Conservation (phyloP, 257 asterid species). For the Nicotiana knightiana region DNA sequence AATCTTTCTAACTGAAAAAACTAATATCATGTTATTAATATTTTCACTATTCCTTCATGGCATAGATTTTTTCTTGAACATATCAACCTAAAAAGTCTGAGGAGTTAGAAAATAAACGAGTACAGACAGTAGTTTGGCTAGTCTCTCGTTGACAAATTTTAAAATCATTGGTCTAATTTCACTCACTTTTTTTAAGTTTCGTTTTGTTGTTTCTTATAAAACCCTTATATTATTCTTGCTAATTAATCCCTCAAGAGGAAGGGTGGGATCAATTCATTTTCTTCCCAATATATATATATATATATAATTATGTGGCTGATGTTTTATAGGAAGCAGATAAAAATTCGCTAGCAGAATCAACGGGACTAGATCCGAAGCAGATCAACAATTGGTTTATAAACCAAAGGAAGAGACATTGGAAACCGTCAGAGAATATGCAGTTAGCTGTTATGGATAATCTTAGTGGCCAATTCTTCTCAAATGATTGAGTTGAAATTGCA, state of each 20-base stretch:
- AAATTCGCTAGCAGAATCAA: constrained; percentile 53
- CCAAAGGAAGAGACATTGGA: constrained; percentile 96
- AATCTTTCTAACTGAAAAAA: background rate
- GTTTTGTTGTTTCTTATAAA: background rate
- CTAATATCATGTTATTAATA: background rate
- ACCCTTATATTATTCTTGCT: background rate
- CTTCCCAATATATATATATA: background rate
- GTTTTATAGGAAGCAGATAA: constrained; percentile 73
- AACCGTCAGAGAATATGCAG: constrained; percentile 89
- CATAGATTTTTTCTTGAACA: background rate
- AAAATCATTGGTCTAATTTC: background rate
- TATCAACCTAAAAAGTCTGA: background rate
- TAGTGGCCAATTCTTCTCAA: constrained; percentile 50
- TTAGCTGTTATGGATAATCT: constrained; percentile 76
- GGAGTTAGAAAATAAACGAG: background rate
- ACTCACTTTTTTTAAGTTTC: background rate
- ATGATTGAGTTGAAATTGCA: constrained; percentile 26
- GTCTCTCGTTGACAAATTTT: background rate
- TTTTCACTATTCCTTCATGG: background rate
- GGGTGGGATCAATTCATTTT: background rate
- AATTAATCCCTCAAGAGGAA: background rate
- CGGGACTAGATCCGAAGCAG: constrained; percentile 91
- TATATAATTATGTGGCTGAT: background rate
- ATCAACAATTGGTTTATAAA: constrained; percentile 95
- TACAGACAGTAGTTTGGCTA: background rate